Conservation (phyloP, 2,329 filamentous ascomycete genomes). For the Xylariaceae sp. region DNA sequence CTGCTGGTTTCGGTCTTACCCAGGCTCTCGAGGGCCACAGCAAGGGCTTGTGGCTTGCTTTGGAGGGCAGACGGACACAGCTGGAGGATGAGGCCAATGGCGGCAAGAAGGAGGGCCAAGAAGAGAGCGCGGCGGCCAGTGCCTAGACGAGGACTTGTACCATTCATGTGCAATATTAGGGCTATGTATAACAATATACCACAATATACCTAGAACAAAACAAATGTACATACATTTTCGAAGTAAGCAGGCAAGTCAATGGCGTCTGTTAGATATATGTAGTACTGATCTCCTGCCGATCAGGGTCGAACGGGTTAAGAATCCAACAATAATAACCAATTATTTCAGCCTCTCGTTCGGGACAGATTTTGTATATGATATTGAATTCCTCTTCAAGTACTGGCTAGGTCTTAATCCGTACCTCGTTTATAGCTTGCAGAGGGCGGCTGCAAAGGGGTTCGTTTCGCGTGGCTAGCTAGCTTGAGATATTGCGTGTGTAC, state of each 20-base stretch:
- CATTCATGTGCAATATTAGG: conserved; percentile 4
- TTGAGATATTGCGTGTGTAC: too few species aligned
- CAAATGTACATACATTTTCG: conserved; percentile 9
- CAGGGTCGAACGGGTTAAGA: neutral
- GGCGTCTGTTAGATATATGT: neutral
- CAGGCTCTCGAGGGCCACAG: conserved; percentile 72
- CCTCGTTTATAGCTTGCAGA: too few species aligned
- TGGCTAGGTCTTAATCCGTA: too few species aligned
- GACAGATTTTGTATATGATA: too few species aligned
- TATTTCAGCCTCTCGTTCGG: too few species aligned
- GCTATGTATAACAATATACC: conserved; percentile 19
- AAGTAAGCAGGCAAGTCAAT: neutral
- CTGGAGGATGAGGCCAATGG: conserved; percentile 64
- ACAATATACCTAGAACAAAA: conserved; percentile 13
- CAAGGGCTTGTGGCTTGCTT: conserved; percentile 78
- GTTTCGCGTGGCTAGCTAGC: too few species aligned
- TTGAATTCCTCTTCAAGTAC: too few species aligned
- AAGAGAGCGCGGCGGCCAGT: conserved; percentile 20
- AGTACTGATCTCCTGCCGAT: neutral
- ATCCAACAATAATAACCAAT: neutral
- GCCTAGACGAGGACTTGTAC: conserved; percentile 28
- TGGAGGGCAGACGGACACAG: conserved; percentile 76
- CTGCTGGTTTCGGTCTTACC: conserved; percentile 71
- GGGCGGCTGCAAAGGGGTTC: too few species aligned
- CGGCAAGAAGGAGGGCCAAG: conserved; percentile 29